Percentiles rank a stretch among this genome's conserved stretches.
These are phyloP conservation scores for Lecanoromycetidae sp. DNA, from an alignment of 2,329 filamentous ascomycete species.

Conservation along the genomic window DNA sequence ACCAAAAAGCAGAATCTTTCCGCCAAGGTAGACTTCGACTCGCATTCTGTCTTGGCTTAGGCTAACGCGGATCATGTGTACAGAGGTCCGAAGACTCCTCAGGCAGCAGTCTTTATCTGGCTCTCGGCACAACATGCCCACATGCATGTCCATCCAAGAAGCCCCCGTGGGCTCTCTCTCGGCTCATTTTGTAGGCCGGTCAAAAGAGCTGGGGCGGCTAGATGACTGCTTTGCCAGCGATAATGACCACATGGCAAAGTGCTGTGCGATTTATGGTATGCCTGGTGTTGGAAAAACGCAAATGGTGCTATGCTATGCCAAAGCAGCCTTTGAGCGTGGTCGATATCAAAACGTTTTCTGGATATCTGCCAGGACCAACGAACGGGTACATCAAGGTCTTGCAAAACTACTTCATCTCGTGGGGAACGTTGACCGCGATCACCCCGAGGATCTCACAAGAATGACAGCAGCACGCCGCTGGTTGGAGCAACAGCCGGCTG, in stretches of 20 bases:
- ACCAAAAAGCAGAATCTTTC: no score
- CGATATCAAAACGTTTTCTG: neutral
- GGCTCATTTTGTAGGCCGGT: neutral
- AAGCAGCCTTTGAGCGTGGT: neutral
- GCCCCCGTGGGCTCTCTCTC: neutral
- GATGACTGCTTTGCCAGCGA: neutral
- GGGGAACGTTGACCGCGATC: constrained; percentile 1
- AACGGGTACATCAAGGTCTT: neutral
- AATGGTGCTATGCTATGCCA: neutral
- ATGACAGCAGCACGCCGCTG: neutral
- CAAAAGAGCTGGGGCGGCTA: neutral
- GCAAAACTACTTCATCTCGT: neutral
- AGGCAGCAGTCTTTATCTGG: neutral
- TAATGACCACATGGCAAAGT: neutral
- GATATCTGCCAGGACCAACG: neutral
- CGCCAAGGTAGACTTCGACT: no score
- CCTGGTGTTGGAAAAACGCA: constrained; percentile 5
- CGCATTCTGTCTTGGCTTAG: no score
- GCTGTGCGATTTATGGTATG: constrained; percentile 3
- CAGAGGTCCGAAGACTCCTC: neutral
- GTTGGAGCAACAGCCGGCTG: neutral
- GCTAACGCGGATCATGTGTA: no score
- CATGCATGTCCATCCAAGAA: neutral
- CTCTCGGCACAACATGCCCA: neutral
- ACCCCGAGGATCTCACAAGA: neutral